Base-by-base conservation (phyloP, 2,329 filamentous ascomycete genomes). In the Drechslerella stenobrocha region DNA sequence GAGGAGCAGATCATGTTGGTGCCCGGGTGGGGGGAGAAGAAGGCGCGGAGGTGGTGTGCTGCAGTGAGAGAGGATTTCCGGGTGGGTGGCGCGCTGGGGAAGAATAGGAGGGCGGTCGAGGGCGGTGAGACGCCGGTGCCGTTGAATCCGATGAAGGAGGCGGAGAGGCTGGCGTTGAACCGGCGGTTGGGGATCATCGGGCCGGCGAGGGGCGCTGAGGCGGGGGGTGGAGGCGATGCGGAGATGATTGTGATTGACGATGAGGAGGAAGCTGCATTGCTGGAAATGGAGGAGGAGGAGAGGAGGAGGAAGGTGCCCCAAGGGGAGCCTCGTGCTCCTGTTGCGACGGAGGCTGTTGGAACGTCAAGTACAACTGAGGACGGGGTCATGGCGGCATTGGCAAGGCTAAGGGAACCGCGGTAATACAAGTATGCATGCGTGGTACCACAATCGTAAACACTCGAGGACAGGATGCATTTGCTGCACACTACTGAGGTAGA, bases 11-110 rank as follows among this genome's bases (percentile, higher is more conserved):
- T 98, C 32, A 84, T 85, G 11, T 79, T 89, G 70, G 84, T 98
- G n/a, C 83, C 86, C 26, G 93, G 93, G 0, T 98, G 91, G 91
- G 93, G 93, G 30, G 89, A 95, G 77, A 90, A 89, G 78, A 98
- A 98, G 77, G 59, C 61, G 24, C 20, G 90, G 96, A 20, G 87
- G 88, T 51, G 55, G 63, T 69, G 55, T 56, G 23, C 34, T 34
- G 57, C 55, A 13, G 50, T 69, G 5, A 44, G 55, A 18, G 57
- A 61, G 35, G 37, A 66, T 50, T 66, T 66, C 50, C 52, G 61
- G 52, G 55, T 70, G 47, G 52, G 70, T 61, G 63, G 70, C 15
- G 55, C 63, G 32, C 11, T 69, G 7, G 20, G 53, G 30, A 60
- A 60, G 45, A 56, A 47, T 45, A 60, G 44, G 51, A 48, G 53